These are phyloP conservation scores for Endotrypanum monterogeii DNA, from an alignment of 208 protist species.

Conservation along the genomic window DNA sequence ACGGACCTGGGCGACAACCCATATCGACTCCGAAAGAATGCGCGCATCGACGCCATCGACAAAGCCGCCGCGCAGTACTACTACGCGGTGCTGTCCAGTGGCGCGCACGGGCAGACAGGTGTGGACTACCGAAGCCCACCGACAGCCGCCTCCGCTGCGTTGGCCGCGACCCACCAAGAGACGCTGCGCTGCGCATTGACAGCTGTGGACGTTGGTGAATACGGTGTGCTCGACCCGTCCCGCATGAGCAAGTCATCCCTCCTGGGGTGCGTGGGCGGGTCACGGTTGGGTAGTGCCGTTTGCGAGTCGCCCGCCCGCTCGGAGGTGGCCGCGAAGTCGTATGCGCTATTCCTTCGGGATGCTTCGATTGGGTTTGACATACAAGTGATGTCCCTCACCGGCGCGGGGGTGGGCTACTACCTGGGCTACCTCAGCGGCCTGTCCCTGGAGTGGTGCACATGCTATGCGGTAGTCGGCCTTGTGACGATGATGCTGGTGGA, in stretches of 20 bases:
- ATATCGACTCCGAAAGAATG: slow-evolving; percentile 59
- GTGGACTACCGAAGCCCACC: background rate
- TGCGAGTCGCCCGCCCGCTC: background rate
- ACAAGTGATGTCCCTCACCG: slow-evolving; percentile 70
- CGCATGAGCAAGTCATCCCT: slow-evolving; percentile 11
- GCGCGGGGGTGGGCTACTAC: slow-evolving; percentile 73
- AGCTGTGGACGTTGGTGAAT: slow-evolving; percentile 26
- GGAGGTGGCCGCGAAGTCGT: slow-evolving; percentile 30
- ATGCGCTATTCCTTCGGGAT: slow-evolving; percentile 57
- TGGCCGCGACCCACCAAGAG: slow-evolving; percentile 27
- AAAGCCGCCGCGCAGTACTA: slow-evolving; percentile 43
- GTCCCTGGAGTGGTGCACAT: slow-evolving; percentile 48
- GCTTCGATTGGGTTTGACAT: slow-evolving; percentile 78
- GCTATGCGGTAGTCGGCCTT: slow-evolving; percentile 61
- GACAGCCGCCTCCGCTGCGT: slow-evolving; percentile 11
- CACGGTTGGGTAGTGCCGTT: background rate
- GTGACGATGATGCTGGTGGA: slow-evolving; percentile 79
- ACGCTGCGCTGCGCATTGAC: slow-evolving; percentile 18
- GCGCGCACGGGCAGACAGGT: slow-evolving; percentile 10
- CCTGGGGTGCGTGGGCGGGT: background rate
- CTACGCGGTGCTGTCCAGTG: slow-evolving; percentile 43
- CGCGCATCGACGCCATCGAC: slow-evolving; percentile 67
- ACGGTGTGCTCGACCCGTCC: slow-evolving; percentile 36
- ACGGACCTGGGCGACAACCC: slow-evolving; percentile 41
- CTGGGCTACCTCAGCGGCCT: slow-evolving; percentile 55